Base-by-base conservation (phyloP, 495 filamentous ascomycete species). In the Amorphotheca resinae region DNA sequence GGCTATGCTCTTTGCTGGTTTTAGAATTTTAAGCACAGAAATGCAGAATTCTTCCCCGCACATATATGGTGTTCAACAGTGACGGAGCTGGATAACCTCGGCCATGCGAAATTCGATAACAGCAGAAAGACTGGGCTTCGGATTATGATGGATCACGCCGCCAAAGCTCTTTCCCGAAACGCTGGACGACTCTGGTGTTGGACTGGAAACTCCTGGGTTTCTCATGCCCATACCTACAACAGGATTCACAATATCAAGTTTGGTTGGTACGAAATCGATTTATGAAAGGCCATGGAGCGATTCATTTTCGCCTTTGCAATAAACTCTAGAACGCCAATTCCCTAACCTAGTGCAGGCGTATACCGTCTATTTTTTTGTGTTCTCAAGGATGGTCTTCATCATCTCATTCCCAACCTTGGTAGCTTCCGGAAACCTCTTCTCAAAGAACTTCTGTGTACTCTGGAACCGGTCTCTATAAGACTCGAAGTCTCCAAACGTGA, bases 351-450 rank as follows among this genome's bases (percentile, higher is more conserved):
- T n/a, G n/a, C n/a, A n/a, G n/a, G n/a, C n/a, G n/a, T 18, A 35
- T 43, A 49, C 32, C 46, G 38, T 23, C 31, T 43, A 51, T 50
- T 62, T 60, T 47, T 59, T 65, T 14, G 76, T 84, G 66, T 87
- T 89, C 64, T 87, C 86, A 46, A 95, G 61, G 38, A 98, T 93
- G 9, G 85, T 88, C 68, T 78, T 84, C 61, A 96, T 93, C 91
- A 98, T 98, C 53, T 88, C 81, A 56, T 96, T 93, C 3, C 91
- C 91, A 16, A 98, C 66, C 56, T 72, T 79, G 17, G 76, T 80
- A 5, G 91, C 89, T 51, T 87, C 87, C 1, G 74, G 69, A 59
- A 96, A 95, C 36, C 88, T 66, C 4, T 84, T 82, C 59, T 84
- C 76, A 64, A 98, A 98, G 68, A 94, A 96, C 52, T 66, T 64